These are phyloP conservation scores for Penicillium robsamsonii DNA, from an alignment of 495 filamentous ascomycete genomes.

Conservation along the genomic window DNA sequence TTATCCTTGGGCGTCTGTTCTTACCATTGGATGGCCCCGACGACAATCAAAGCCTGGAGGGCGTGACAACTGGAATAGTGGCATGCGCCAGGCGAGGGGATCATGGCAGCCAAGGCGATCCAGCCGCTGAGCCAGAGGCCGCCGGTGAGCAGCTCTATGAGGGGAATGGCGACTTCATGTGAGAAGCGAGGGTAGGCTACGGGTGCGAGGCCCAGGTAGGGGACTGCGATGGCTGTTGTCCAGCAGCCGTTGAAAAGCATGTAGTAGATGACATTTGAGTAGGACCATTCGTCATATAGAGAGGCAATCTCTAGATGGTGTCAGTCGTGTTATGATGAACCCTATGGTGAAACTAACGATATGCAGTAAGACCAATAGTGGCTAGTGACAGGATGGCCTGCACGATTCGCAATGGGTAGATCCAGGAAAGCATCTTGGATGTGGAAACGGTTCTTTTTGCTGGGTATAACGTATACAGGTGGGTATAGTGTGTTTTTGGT, in stretches of 20 bases:
- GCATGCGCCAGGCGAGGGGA: slow-evolving; percentile 46
- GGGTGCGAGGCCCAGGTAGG: slow-evolving; percentile 61
- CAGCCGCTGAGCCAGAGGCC: slow-evolving; percentile 63
- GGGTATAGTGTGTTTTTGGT: background rate
- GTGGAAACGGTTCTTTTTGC: background rate
- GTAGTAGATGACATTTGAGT: slow-evolving; percentile 50
- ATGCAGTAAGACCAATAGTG: slow-evolving; percentile 62
- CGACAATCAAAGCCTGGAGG: slow-evolving; percentile 43
- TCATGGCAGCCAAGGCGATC: slow-evolving; percentile 62
- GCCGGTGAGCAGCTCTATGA: slow-evolving; percentile 23
- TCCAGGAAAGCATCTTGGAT: slow-evolving; percentile 27
- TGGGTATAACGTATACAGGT: background rate
- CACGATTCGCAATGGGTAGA: slow-evolving; percentile 54
- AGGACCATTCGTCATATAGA: slow-evolving; percentile 31
- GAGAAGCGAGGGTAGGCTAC: slow-evolving; percentile 50
- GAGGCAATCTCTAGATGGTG: slow-evolving; percentile 20
- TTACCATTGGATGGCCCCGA: slow-evolving; percentile 52
- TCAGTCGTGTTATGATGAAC: background rate
- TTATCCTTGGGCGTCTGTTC: slow-evolving; percentile 1
- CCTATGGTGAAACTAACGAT: slow-evolving; percentile 46
- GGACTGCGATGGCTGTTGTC: slow-evolving; percentile 58
- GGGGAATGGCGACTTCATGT: slow-evolving; percentile 45
- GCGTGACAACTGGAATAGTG: slow-evolving; percentile 42
- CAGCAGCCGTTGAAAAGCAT: slow-evolving; percentile 67
- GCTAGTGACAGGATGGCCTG: slow-evolving; percentile 61